phyloP scores from a whole-genome alignment of 768 basidiomycete species.

The Scleroderma bovista region DNA sequence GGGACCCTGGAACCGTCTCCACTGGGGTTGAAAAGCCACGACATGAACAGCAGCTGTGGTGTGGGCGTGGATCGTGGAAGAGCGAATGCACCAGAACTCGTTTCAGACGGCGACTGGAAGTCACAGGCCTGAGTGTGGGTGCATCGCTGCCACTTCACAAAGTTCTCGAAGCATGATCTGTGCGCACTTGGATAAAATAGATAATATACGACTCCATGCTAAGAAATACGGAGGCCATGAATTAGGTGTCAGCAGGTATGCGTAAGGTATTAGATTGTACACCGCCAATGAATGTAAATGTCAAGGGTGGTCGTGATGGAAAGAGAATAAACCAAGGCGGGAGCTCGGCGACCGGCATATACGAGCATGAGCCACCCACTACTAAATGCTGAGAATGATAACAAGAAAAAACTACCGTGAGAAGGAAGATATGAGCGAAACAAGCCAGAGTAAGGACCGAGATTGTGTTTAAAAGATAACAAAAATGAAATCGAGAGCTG shows the following conservation, averaged over 20 bases:
- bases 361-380: slow-evolving; percentile 20
- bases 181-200: slow-evolving; percentile 4
- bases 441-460: slow-evolving; percentile 10
- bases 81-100: neutral
- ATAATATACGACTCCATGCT: slow-evolving; percentile 14
- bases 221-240: slow-evolving; percentile 15
- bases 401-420: slow-evolving; percentile 23
- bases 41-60: no score
- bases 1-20: slow-evolving; percentile 33
- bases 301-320: slow-evolving; percentile 20
- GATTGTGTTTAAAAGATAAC: slow-evolving; percentile 14
- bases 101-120: no score
- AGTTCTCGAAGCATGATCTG: no score
- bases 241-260: slow-evolving; percentile 31
- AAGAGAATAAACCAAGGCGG: slow-evolving; percentile 18
- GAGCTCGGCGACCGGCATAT: slow-evolving; percentile 17
- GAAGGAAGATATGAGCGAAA: slow-evolving; percentile 24
- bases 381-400: slow-evolving; percentile 23
- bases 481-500: slow-evolving; percentile 15
- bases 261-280: slow-evolving; percentile 30
- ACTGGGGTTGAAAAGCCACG: slow-evolving; percentile 54
- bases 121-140: neutral
- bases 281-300: slow-evolving; percentile 20
- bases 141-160: no score
- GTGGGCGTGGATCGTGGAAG: no score